Evolutionary conservation across 2,329 filamentous ascomycete genomes (phyloP), one percentile per base, ranked within the genome.

Genomic region (Nigrospora oryzae): DNA sequence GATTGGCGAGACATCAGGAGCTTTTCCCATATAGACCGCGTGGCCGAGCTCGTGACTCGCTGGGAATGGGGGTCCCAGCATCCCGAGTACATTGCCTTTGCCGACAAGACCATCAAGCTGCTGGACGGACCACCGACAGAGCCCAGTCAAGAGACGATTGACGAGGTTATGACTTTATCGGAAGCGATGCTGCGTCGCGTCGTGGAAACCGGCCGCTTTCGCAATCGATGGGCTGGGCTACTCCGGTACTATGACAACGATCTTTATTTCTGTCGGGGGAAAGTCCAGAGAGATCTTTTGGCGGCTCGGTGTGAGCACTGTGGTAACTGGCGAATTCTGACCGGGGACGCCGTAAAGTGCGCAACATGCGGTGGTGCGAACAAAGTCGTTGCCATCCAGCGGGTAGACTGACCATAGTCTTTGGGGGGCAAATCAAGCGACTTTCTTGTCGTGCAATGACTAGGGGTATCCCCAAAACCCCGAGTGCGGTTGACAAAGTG

Each of bases 51-150:
- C n/a, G 31, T 53, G 14, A 55, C 44, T 31, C 44, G 35, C 4
- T 55, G 51, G 51, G 50, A 52, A 15, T 55, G 50, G 48, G 51
- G 53, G 4, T 47, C 46, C 2, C 45, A 50, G 4, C 34, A 46
- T 14, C 36, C 35, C n/a, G 43, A 47, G n/a, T 55, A 49, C n/a
- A 49, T 51, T 15, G 8, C 5, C 11, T 52, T 51, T 11, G 45
- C 42, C 31, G 44, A 40, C n/a, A 23, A 46, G 10, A 45, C 36
- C 12, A 51, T 51, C n/a, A 1, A 35, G 11, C 32, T 51, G 5
- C 45, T 55, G 5, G 38, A 31, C 11, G 47, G 47, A 16, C 32
- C 45, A 17, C 43, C 47, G 2, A 23, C 31, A 33, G 39, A 15
- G n/a, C 17, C 38, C 2, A 23, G n/a, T 6, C 16, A 40, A n/a